Percentiles rank a stretch among this genome's conserved stretches.
These are phyloP conservation scores for Xylaria castorea DNA, from an alignment of 495 filamentous ascomycete genomes.

Conservation along the genomic window DNA sequence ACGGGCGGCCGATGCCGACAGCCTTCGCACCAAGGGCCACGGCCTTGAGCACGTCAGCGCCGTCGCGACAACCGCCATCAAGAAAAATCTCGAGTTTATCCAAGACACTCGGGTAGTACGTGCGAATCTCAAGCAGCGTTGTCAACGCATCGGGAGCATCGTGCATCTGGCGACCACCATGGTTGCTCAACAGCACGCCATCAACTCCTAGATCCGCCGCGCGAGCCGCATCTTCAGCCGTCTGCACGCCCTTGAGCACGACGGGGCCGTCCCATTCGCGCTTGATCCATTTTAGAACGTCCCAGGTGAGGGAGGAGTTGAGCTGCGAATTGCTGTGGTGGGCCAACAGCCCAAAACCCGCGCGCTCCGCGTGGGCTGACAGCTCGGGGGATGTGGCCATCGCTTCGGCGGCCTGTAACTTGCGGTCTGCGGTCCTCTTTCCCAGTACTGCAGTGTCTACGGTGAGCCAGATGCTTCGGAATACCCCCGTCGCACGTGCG, in stretches of 20 bases:
- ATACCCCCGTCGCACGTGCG: slow-evolving; percentile 62
- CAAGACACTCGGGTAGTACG: slow-evolving; percentile 66
- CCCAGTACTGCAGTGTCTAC: slow-evolving; percentile 66
- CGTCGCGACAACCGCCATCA: slow-evolving; percentile 81
- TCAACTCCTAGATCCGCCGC: slow-evolving; percentile 75
- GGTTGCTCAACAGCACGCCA: slow-evolving; percentile 85
- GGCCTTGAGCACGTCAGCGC: slow-evolving; percentile 88
- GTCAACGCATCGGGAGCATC: slow-evolving; percentile 87
- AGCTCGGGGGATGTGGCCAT: slow-evolving; percentile 42
- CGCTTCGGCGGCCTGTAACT: slow-evolving; percentile 59
- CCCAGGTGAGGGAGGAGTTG: slow-evolving; percentile 80
- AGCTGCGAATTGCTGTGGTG: slow-evolving; percentile 56
- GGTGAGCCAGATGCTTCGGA: slow-evolving; percentile 64
- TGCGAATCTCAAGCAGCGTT: slow-evolving; percentile 71
- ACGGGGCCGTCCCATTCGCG: slow-evolving; percentile 84
- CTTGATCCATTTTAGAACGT: slow-evolving; percentile 85
- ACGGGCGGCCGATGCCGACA: slow-evolving; percentile 84
- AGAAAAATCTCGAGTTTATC: slow-evolving; percentile 78
- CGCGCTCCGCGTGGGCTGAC: slow-evolving; percentile 29
- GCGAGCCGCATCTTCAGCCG: slow-evolving; percentile 80
- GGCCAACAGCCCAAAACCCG: slow-evolving; percentile 32
- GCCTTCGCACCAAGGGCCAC: slow-evolving; percentile 83
- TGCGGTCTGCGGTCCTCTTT: slow-evolving; percentile 62
- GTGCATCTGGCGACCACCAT: slow-evolving; percentile 87
- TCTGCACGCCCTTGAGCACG: slow-evolving; percentile 84